Conservation (phyloP, 2,329 filamentous ascomycete genomes). For the Aspergillus sojae region DNA sequence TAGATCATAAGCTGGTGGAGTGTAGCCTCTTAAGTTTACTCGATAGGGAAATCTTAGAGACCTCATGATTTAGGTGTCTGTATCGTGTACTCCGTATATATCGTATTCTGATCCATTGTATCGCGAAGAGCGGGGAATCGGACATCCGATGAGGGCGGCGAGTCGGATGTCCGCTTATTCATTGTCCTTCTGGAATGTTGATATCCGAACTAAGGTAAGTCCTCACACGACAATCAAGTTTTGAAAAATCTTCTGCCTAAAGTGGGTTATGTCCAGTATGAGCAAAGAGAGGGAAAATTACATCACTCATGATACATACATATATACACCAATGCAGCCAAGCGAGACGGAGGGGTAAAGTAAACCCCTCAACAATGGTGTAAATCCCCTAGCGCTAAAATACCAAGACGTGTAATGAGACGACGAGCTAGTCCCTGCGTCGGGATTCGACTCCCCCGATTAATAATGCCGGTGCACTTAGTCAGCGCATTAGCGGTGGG, state of each 20-base stretch:
- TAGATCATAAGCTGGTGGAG: slow-evolving; percentile 9
- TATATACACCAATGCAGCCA: neutral
- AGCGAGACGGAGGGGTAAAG: neutral
- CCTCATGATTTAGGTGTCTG: neutral
- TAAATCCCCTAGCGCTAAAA: neutral
- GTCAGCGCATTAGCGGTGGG: neutral
- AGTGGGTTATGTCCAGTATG: neutral
- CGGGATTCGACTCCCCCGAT: slow-evolving; percentile 2
- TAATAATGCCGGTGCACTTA: neutral
- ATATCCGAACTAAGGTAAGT: neutral
- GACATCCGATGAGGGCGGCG: neutral
- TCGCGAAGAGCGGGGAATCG: neutral
- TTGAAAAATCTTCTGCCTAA: neutral
- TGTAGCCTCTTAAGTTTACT: neutral
- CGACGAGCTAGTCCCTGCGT: slow-evolving; percentile 1
- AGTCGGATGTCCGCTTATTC: neutral
- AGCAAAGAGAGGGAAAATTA: neutral
- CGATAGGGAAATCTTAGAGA: neutral
- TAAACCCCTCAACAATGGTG: neutral
- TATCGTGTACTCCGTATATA: neutral
- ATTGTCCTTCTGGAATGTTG: neutral
- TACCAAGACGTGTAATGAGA: slow-evolving; percentile 1
- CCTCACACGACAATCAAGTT: neutral
- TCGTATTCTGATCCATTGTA: neutral
- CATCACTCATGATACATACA: neutral